Conservation (phyloP, 2,329 filamentous ascomycete genomes). For the Verticillium alfalfae region DNA sequence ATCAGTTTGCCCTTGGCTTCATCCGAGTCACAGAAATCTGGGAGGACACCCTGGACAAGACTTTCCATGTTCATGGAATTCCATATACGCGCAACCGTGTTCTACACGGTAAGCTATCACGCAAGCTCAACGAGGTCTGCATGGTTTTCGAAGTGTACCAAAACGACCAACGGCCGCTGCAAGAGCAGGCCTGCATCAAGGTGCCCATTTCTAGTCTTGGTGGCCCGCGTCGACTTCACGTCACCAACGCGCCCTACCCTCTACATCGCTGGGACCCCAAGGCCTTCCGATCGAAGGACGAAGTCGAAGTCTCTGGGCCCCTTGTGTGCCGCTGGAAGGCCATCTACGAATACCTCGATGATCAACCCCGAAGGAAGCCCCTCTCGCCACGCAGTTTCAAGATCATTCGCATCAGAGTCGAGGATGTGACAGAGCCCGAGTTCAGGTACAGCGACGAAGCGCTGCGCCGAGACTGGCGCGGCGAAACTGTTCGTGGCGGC, state of each 20-base stretch:
- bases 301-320: conserved; percentile 20
- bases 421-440: conserved; percentile 21
- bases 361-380: not conserved
- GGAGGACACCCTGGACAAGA: conserved; percentile 12
- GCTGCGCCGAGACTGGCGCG: conserved; percentile 30
- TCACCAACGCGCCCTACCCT: conserved; percentile 51
- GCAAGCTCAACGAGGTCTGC: conserved; percentile 36
- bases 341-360: conserved; percentile 13
- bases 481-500: conserved; percentile 30
- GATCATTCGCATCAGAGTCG: conserved; percentile 22
- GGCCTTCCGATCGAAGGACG: conserved; percentile 13
- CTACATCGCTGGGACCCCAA: conserved; percentile 19
- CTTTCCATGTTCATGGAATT: conserved; percentile 27
- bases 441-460: conserved; percentile 22
- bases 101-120: conserved; percentile 27
- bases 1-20: conserved; percentile 22
- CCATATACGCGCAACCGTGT: conserved; percentile 28
- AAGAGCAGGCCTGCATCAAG: conserved; percentile 34
- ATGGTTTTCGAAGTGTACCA: conserved; percentile 33
- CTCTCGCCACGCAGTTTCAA: conserved; percentile 19
- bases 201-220: conserved; percentile 31
- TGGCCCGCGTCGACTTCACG: conserved; percentile 33
- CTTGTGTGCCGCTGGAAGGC: conserved; percentile 50
- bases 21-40: conserved; percentile 38
- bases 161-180: conserved; percentile 21